A percentile compares a stretch with the other conserved stretches of the same genome.
Conservation (phyloP, 441 rosid genomes). For the Dalechampia spathulata region DNA sequence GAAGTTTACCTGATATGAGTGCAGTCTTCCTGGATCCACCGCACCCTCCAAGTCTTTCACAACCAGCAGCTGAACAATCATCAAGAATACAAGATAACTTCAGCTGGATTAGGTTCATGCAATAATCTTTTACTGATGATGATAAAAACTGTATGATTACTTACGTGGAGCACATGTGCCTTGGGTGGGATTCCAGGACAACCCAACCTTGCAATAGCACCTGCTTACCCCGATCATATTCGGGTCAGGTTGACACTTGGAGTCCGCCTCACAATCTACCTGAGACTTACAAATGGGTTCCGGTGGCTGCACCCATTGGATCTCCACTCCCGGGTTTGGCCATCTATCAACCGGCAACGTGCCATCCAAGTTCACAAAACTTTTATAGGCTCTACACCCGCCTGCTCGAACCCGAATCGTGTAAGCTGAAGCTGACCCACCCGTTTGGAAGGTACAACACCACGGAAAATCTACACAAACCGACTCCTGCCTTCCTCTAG, state of each 20-base stretch:
- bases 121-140: too few species aligned
- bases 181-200: slow-evolving; percentile 38
- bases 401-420: slow-evolving; percentile 26
- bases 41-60: not conserved
- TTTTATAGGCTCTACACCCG: slow-evolving; percentile 45
- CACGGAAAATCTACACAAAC: slow-evolving; percentile 20
- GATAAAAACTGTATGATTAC: too few species aligned
- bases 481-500: not conserved
- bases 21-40: not conserved
- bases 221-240: slow-evolving; percentile 10
- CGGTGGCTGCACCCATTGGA: slow-evolving; percentile 41
- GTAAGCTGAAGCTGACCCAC: slow-evolving; percentile 42
- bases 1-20: not conserved
- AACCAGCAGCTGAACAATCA: not conserved
- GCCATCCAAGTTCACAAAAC: slow-evolving; percentile 40
- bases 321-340: slow-evolving; percentile 48
- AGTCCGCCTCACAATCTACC: slow-evolving; percentile 31
- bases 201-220: slow-evolving; percentile 32
- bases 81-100: too few species aligned
- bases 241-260: slow-evolving; percentile 35
- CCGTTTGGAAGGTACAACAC: slow-evolving; percentile 38
- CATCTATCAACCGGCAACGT: slow-evolving; percentile 29
- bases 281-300: slow-evolving; percentile 34
- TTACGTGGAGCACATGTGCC: slow-evolving; percentile 34
- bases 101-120: too few species aligned